Evolutionary conservation across 164 flowering plant species (phyloP).

Genomic region (Stephania cephalantha): DNA sequence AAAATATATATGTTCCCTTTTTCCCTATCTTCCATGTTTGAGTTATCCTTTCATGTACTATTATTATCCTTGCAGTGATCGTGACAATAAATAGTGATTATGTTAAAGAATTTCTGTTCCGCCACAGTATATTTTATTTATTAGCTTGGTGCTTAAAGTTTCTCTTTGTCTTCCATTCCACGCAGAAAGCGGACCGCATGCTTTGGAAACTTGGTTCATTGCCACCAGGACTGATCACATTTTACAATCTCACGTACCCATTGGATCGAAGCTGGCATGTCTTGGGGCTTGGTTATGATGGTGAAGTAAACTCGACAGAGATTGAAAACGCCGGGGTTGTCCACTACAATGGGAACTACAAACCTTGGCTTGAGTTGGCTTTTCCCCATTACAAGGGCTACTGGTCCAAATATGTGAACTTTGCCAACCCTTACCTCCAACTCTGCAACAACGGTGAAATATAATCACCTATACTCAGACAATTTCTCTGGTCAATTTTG

Average conservation of each 20-base stretch:
- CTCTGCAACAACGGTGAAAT: constrained; percentile 41
- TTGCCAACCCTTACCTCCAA: constrained; percentile 65
- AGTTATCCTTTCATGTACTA: too few species aligned
- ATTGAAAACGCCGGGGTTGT: constrained; percentile 82
- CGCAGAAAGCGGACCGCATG: constrained; percentile 91
- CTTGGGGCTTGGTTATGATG: constrained; percentile 93
- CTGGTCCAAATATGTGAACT: constrained; percentile 77
- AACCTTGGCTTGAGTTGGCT: constrained; percentile 95
- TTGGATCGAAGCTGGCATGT: constrained; percentile 89
- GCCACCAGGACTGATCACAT: constrained; percentile 96
- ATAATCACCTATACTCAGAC: not conserved
- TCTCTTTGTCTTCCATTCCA: not conserved
- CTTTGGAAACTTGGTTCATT: constrained; percentile 95
- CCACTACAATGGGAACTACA: constrained; percentile 94
- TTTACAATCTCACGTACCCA: constrained; percentile 85
- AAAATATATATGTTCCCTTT: too few species aligned
- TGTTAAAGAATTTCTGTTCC: too few species aligned
- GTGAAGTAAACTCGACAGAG: constrained; percentile 83
- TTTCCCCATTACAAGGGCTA: constrained; percentile 70
- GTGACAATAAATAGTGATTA: too few species aligned
- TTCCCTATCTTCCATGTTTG: too few species aligned
- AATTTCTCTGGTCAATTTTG: not conserved
- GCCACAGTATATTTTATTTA: not conserved
- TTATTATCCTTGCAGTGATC: too few species aligned
- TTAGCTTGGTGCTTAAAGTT: not conserved